Evolutionary conservation across 2,329 filamentous ascomycete genomes (phyloP), one percentile per base, ranked within the genome.

Genomic region (Rhynchosporium agropyri): DNA sequence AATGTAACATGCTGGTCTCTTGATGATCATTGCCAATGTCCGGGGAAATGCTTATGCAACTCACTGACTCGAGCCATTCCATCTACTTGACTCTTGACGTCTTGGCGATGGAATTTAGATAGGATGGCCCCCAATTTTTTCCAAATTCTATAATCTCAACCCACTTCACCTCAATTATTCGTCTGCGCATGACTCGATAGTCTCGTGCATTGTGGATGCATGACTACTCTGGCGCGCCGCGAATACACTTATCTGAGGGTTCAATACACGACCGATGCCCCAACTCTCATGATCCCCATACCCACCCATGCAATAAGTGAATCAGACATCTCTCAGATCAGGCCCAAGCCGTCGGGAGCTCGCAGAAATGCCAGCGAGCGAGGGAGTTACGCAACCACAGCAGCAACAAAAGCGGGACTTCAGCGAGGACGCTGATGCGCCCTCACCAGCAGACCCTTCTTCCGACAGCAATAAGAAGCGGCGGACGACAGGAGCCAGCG

Each of bases 401-500:
- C 57, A 51, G 26, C 64, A 63, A 43, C 59, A 60, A 54, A 69
- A 69, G 56, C 67, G 66, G 56, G 67, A 69, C 48, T 61, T 67
- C 49, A 65, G 60, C 15, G 68, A 69, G 57, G 69, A 70, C 43
- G 65, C 65, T 40, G 69, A 70, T 38, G 65, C 65, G 40, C 46
- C 56, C 8, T 63, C 66, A 40, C 63, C 66, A 13, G 56, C 46
- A 26, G 58, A 60, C 58, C 43, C 58, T 31, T 51, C 60, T 31
- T 63, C 65, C 1, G 68, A 69, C 46, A 56, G 49, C 33, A 65
- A 62, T 69, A 77, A 78, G 71, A 81, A 65, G 60, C 62, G 67
- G 53, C 79, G 69, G 67, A 77, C 60, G 4, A 59, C 54, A 83
- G 63, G 83, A 59, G 82, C 88, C 59, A 85, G 91, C 68, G 92